Evolutionary conservation across 1,284 basidiomycete species (phyloP).

Genomic region (Moesziomyces parantarcticus): DNA sequence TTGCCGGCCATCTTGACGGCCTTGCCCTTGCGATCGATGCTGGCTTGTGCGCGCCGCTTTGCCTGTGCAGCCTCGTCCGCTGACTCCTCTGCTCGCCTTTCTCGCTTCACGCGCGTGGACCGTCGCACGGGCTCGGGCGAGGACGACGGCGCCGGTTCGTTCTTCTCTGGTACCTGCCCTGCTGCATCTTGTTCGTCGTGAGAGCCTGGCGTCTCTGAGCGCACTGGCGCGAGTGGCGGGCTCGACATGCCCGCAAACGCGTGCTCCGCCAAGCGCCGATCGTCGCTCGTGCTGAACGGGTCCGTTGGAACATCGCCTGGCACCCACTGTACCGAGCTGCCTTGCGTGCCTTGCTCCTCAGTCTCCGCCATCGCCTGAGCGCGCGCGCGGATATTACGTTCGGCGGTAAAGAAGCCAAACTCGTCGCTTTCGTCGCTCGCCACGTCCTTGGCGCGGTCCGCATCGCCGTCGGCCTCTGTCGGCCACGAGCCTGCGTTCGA

Average conservation of each 20-base stretch:
- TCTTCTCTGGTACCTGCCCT: too few relatives aligned
- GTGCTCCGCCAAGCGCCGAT: constrained; percentile 26
- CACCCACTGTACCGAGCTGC: neutral
- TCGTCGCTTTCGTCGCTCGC: constrained; percentile 22
- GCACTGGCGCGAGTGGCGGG: too few relatives aligned
- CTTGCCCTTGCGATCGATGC: too few relatives aligned
- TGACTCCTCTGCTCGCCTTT: too few relatives aligned
- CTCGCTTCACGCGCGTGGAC: too few relatives aligned
- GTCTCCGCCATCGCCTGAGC: neutral
- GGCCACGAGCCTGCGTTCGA: constrained; percentile 17
- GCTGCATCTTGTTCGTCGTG: too few relatives aligned
- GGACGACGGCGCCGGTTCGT: too few relatives aligned
- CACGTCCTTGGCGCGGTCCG: neutral
- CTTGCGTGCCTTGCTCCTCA: neutral
- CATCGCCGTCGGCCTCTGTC: neutral
- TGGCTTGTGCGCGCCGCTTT: too few relatives aligned
- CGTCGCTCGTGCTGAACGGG: constrained; percentile 23
- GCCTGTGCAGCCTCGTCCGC: neutral
- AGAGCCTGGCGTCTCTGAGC: too few relatives aligned
- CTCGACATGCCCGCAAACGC: constrained; percentile 31
- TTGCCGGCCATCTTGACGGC: too few relatives aligned
- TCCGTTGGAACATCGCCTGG: constrained; percentile 11
- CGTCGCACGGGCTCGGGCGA: too few relatives aligned
- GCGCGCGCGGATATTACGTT: constrained; percentile 11
- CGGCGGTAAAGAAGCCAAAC: constrained; percentile 38